A percentile compares a stretch with the other conserved stretches of the same genome.
Conservation (phyloP, 2,329 filamentous ascomycete genomes). For the Laburnicola sp. region DNA sequence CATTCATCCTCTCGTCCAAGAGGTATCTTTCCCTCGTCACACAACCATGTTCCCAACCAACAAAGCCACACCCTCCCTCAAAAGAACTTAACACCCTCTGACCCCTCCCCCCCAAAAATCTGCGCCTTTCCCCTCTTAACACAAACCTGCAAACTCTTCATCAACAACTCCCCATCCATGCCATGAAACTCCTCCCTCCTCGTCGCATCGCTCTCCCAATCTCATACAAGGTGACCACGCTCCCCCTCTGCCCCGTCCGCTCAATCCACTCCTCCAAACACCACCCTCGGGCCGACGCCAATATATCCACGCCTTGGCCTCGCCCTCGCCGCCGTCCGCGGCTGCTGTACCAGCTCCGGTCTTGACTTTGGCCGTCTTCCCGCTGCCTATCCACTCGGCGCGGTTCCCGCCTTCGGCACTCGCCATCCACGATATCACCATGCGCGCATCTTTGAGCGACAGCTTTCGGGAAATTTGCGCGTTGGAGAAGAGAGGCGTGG, state of each 20-base stretch:
- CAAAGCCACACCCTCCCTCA: conserved; percentile 43
- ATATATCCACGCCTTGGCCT: conserved; percentile 67
- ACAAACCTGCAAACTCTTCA: conserved; percentile 75
- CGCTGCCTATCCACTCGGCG: conserved; percentile 64
- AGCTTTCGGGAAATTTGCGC: conserved; percentile 49
- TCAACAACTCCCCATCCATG: conserved; percentile 81
- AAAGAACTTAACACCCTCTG: conserved; percentile 95
- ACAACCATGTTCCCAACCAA: not conserved
- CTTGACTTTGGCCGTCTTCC: conserved; percentile 13
- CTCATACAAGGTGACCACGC: conserved; percentile 91
- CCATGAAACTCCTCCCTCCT: conserved; percentile 72
- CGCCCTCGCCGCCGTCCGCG: conserved; percentile 32
- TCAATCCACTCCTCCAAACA: conserved; percentile 79
- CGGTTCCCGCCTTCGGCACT: conserved; percentile 55
- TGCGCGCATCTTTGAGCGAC: conserved; percentile 56
- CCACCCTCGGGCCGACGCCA: conserved; percentile 91
- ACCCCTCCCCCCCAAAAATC: conserved; percentile 80
- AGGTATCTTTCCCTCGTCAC: not conserved
- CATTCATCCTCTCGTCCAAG: not conserved
- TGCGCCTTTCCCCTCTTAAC: conserved; percentile 92
- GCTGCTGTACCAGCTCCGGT: not conserved
- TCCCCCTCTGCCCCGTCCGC: conserved; percentile 82
- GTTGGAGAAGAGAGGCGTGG: conserved; percentile 63
- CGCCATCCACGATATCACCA: conserved; percentile 61
- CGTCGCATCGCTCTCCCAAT: conserved; percentile 84